Conservation (phyloP, 495 filamentous ascomycete genomes). For the Massariosphaeria phaeospora region DNA sequence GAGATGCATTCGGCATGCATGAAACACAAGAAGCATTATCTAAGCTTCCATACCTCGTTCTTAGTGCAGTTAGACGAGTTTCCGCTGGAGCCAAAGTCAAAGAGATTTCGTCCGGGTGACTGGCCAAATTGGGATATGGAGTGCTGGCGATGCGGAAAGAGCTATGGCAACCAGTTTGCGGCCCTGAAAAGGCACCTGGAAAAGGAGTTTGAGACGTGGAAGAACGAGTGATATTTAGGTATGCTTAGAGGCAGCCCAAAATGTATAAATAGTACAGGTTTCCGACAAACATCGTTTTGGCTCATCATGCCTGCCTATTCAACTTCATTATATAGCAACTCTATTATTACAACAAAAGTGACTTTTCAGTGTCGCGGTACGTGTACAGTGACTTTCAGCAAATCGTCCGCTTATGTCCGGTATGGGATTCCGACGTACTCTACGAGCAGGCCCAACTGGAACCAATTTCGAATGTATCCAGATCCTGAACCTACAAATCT, state of each 20-base stretch:
- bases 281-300: no score
- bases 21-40: constrained; percentile 85
- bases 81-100: constrained; percentile 61
- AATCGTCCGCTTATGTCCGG: no score
- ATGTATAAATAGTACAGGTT: no score
- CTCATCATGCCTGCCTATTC: no score
- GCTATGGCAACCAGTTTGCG: constrained; percentile 67
- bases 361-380: no score
- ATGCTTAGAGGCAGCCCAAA: background rate
- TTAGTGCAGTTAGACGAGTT: constrained; percentile 77
- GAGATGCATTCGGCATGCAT: constrained; percentile 67
- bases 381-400: no score
- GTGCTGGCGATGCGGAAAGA: constrained; percentile 81
- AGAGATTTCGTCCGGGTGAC: constrained; percentile 49
- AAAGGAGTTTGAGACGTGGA: constrained; percentile 80
- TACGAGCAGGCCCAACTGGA: no score
- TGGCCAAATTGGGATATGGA: constrained; percentile 59
- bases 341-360: no score
- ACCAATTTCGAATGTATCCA: no score
- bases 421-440: no score
- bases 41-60: constrained; percentile 84
- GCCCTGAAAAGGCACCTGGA: constrained; percentile 75
- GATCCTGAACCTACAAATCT: no score
- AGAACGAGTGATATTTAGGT: constrained; percentile 42
- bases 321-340: no score